Conservation (phyloP, 2,329 filamentous ascomycete species). For the Colletotrichum sp. region DNA sequence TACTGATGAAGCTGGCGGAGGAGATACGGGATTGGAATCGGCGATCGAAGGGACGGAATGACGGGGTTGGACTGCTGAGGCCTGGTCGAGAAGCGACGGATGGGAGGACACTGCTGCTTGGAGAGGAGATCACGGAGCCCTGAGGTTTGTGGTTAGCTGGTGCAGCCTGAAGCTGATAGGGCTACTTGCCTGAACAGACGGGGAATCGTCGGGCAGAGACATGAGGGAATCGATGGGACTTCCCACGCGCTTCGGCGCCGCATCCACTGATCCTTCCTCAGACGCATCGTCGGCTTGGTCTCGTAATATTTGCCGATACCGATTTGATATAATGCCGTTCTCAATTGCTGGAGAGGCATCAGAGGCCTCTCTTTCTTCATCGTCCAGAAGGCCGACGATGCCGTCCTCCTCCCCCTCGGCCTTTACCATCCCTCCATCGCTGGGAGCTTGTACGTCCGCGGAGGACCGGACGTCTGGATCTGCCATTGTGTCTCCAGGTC, state of each 20-base stretch:
- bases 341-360: conserved; percentile 28
- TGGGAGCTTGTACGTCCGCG: conserved; percentile 41
- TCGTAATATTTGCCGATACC: conserved; percentile 50
- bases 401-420: conserved; percentile 38
- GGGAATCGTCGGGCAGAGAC: conserved; percentile 83
- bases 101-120: conserved; percentile 76
- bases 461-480: conserved; percentile 52
- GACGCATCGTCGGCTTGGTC: conserved; percentile 51
- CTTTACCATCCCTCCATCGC: conserved; percentile 49
- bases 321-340: conserved; percentile 43
- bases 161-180: neutral
- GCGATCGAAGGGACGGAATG: conserved; percentile 91
- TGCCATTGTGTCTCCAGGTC: conserved; percentile 49
- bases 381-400: conserved; percentile 38
- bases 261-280: conserved; percentile 60
- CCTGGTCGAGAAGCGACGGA: conserved; percentile 71
- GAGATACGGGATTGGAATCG: conserved; percentile 88
- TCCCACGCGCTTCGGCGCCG: conserved; percentile 57
- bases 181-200: conserved; percentile 75
- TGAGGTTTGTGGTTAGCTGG: conserved; percentile 31
- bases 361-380: conserved; percentile 34
- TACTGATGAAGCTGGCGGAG: conserved; percentile 59
- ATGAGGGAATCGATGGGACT: conserved; percentile 73
- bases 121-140: conserved; percentile 68
- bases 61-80: conserved; percentile 75